Evolutionary conservation across 768 basidiomycete species (phyloP).

Genomic region (Galerina marginata): DNA sequence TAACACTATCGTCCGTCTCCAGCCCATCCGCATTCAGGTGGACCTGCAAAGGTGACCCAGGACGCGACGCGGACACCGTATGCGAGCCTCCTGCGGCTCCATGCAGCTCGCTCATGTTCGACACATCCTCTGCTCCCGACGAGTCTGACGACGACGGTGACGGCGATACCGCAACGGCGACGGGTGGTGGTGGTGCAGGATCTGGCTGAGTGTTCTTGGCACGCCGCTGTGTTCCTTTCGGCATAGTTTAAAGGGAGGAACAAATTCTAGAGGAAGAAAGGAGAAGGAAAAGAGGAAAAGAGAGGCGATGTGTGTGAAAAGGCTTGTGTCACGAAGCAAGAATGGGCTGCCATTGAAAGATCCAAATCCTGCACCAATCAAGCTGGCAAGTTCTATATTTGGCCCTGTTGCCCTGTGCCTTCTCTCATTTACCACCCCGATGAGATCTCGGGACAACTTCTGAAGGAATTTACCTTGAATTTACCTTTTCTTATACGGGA

Average conservation of each 20-base stretch:
- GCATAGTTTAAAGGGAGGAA: slow-evolving; percentile 3
- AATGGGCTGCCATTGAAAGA: slow-evolving; percentile 13
- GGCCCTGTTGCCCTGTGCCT: slow-evolving; percentile 9
- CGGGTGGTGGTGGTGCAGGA: slow-evolving; percentile 8
- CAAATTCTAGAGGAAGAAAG: not conserved
- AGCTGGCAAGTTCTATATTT: slow-evolving; percentile 17
- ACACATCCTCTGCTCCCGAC: slow-evolving; percentile 30
- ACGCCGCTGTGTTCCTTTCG: slow-evolving; percentile 13
- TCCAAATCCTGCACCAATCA: slow-evolving; percentile 7
- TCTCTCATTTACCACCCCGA: not conserved
- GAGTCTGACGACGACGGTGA: slow-evolving; percentile 36
- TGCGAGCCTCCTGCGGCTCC: slow-evolving; percentile 25
- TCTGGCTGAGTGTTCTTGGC: slow-evolving; percentile 14
- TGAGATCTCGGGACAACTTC: not conserved
- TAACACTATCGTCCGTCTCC: slow-evolving; percentile 61
- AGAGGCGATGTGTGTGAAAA: slow-evolving; percentile 7
- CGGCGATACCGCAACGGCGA: slow-evolving; percentile 17
- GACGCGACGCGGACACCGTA: slow-evolving; percentile 39
- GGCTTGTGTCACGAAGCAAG: slow-evolving; percentile 4
- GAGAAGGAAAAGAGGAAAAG: not conserved
- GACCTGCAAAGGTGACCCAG: slow-evolving; percentile 41
- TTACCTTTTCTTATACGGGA: no score
- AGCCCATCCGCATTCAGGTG: slow-evolving; percentile 19
- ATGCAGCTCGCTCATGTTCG: slow-evolving; percentile 24
- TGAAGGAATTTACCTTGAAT: no score